Evolutionary conservation across 176 grass and related monocot genomes (phyloP).

Genomic region (Olyra latifolia): DNA sequence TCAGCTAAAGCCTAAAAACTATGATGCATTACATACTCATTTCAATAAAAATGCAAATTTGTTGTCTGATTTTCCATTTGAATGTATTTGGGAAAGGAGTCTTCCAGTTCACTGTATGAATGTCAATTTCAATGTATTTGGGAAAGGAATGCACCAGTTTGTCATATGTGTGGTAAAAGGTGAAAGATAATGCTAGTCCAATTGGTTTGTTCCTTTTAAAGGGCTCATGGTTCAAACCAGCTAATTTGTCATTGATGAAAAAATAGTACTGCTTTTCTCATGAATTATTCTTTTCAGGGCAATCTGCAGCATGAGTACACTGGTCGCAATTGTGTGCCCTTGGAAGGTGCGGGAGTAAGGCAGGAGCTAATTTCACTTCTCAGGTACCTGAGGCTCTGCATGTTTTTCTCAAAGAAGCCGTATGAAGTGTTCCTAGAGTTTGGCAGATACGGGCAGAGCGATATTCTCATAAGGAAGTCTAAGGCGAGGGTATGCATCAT

Average conservation of each 20-base stretch:
- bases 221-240: not conserved
- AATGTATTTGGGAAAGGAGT: not conserved
- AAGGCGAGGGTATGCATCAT: conserved; percentile 56
- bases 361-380: conserved; percentile 63
- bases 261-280: not conserved
- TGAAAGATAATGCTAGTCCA: not conserved
- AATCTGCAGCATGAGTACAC: conserved; percentile 64
- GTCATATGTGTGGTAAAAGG: not conserved
- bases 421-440: conserved; percentile 69
- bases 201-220: not conserved
- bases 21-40: not conserved
- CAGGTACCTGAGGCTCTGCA: conserved; percentile 55
- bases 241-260: not conserved
- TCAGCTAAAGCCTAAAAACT: not conserved
- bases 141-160: not conserved
- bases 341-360: conserved; percentile 56
- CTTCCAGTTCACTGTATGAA: not conserved
- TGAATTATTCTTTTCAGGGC: conserved; percentile 37
- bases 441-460: conserved; percentile 48
- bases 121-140: not conserved
- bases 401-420: conserved; percentile 77
- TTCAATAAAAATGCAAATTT: not conserved
- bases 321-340: conserved; percentile 34
- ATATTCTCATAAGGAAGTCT: conserved; percentile 59
- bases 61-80: not conserved